Base-by-base conservation (phyloP, 371 early-diverging fungal species). In the Mortierella sp. region DNA sequence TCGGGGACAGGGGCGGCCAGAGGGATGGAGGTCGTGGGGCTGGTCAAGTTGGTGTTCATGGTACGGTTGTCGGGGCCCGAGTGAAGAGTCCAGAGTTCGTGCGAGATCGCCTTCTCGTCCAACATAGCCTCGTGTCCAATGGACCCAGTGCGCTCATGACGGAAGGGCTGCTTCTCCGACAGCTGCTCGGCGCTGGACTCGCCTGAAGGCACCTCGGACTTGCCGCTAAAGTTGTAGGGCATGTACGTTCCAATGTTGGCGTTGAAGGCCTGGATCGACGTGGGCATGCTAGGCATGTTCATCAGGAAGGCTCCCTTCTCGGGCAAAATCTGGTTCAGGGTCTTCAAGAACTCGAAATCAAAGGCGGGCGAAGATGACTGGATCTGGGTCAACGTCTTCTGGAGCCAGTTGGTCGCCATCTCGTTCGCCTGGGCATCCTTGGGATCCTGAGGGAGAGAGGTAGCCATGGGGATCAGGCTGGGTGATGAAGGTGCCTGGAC, bases 351-450 rank as follows among this genome's bases (percentile, higher is more conserved):
- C 44, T 83, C 83, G 61, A 81, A 81, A n/a, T 81, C 81, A 29
- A 81, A 76, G 1, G 69, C 63, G 0, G 83, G 76, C 13, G 83
- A 85, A 13, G 86, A 78, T 43, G 83, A 74, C 39, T 86, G 85
- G 39, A 86, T 37, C 29, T 86, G 86, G 9, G 74, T 72, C 64
- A 86, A 67, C 0, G 87, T 85, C 76, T 85, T 86, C 58, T 85
- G 85, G 13, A 86, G 66, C 87, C 87, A 86, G 72, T 82, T 85
- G 39, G 85, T 68, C 6, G 76, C 71, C 68, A 81, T 63, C 68
- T 86, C 86, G 22, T 70, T 64, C 0, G 83, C 77, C 47, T 77
- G 68, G 1, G 71, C 73, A 22, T 76, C 75, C 58, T 86, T 86
- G 39, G 71, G 53, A 22, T 80, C 86, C 39, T 70, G 73, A 26